Evolutionary conservation across 208 protist genomes (phyloP), one percentile per base, ranked within the genome.

Genomic region (Trypanosoma vivax): DNA sequence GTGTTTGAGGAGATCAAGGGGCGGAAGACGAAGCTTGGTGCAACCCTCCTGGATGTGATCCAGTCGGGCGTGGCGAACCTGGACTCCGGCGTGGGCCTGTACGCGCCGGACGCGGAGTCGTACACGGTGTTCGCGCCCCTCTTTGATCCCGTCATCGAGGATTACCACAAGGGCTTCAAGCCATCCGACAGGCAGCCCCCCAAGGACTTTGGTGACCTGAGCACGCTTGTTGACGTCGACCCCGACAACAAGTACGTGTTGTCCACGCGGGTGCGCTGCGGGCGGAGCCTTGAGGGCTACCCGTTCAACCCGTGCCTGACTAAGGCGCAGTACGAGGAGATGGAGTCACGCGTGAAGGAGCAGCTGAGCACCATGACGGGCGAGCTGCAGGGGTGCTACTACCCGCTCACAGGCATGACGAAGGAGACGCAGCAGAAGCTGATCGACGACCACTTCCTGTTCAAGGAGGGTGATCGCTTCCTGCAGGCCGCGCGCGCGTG

Each of bases 391-490:
- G 72, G 72, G 16, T 50, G 24, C 25, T 79, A 78, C 63, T 70
- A 73, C 70, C 69, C 72, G 13, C 72, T 79, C 2, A 25, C 38
- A 13, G 72, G 72, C 29, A 79, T 80, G 70, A 56, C 50, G 11
- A 62, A 43, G 30, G 71, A 61, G 45, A 63, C 72, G 35, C 74
- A 83, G 53, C n/a, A 76, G 69, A 48, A 81, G 60, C 72, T 83
- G 16, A 63, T 73, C 31, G 54, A 65, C 13, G 55, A 67, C 45
- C 74, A 74, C 52, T 74, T 77, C 69, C 59, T 83, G 21, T 83
- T 83, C 68, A 76, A 80, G 69, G 67, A 81, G 61, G 74, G 74
- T 24, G 76, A 76, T 40, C 63, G 64, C 60, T 79, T 69, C 50
- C 64, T 77, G 29, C 64, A 73, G 37, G 55, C 78, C n/a, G 71